Evolutionary conservation across 2,329 filamentous ascomycete genomes (phyloP).

Genomic region (Plenodomus biglobosus): DNA sequence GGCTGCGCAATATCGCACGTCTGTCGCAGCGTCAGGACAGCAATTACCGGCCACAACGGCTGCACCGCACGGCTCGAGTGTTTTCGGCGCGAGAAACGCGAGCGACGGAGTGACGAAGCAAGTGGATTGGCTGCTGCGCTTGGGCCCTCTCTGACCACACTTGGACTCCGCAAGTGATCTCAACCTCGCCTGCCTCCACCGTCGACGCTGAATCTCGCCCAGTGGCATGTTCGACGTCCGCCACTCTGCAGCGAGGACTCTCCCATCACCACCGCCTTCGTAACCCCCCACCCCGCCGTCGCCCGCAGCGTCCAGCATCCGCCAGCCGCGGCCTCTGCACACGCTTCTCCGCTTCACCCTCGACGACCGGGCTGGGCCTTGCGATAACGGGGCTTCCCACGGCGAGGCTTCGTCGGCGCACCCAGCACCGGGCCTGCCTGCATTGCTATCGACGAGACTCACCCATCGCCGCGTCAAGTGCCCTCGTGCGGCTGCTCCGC

Average conservation of each 20-base stretch:
- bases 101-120: constrained; percentile 16
- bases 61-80: not conserved
- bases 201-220: constrained; percentile 10
- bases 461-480: constrained; percentile 10
- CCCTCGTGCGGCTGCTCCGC: constrained; percentile 15
- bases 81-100: constrained; percentile 12
- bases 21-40: not conserved
- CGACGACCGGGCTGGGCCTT: constrained; percentile 20
- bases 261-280: constrained; percentile 4
- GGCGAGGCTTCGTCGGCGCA: constrained; percentile 18
- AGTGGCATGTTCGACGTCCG: constrained; percentile 21
- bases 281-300: constrained; percentile 3
- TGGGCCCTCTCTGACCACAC: constrained; percentile 18
- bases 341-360: constrained; percentile 31
- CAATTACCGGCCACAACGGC: not conserved
- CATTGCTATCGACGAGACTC: constrained; percentile 13
- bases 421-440: constrained; percentile 9
- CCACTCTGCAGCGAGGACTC: constrained; percentile 22
- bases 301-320: not conserved
- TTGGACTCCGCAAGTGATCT: constrained; percentile 19
- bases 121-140: constrained; percentile 6
- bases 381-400: constrained; percentile 29
- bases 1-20: not conserved
- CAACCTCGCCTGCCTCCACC: constrained; percentile 17
- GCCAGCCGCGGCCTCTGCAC: constrained; percentile 21